These are phyloP conservation scores for Diospyros lotus DNA, from an alignment of 148 eudicot genomes.

Conservation along the genomic window DNA sequence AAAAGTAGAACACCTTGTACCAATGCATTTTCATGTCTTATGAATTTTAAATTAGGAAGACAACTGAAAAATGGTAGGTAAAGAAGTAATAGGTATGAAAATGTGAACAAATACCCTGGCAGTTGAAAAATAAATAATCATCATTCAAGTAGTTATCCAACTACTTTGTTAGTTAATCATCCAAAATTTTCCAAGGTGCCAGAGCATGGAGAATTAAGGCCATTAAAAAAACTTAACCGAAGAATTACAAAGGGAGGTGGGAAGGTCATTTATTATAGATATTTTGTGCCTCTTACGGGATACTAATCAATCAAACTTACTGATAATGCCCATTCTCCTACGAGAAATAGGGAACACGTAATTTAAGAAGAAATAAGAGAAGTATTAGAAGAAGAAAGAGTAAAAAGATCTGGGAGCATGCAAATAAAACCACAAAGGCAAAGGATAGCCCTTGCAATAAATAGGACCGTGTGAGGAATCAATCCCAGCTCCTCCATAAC, in stretches of 20 bases:
- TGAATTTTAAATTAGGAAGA: too few species aligned
- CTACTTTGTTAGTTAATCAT: conserved; percentile 83
- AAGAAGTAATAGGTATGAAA: neutral
- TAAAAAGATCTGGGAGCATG: neutral
- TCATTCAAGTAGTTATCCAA: conserved; percentile 79
- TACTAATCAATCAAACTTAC: too few species aligned
- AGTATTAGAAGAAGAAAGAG: neutral
- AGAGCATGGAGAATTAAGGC: conserved; percentile 29
- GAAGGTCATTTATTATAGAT: too few species aligned
- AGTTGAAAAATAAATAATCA: conserved; percentile 88
- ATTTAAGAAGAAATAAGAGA: too few species aligned
- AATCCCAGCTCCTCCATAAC: conserved; percentile 91
- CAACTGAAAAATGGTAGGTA: too few species aligned
- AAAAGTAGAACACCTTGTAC: too few species aligned
- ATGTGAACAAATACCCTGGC: conserved; percentile 45
- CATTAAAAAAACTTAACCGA: neutral
- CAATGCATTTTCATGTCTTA: too few species aligned
- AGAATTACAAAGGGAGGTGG: too few species aligned
- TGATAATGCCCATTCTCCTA: too few species aligned
- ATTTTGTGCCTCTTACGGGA: too few species aligned
- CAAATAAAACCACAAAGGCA: neutral
- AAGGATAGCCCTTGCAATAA: conserved; percentile 94
- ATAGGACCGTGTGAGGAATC: conserved; percentile 86
- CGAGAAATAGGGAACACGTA: too few species aligned
- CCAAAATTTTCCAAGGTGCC: conserved; percentile 84